Conservation (phyloP, 495 filamentous ascomycete species). For the Xylona heveae region DNA sequence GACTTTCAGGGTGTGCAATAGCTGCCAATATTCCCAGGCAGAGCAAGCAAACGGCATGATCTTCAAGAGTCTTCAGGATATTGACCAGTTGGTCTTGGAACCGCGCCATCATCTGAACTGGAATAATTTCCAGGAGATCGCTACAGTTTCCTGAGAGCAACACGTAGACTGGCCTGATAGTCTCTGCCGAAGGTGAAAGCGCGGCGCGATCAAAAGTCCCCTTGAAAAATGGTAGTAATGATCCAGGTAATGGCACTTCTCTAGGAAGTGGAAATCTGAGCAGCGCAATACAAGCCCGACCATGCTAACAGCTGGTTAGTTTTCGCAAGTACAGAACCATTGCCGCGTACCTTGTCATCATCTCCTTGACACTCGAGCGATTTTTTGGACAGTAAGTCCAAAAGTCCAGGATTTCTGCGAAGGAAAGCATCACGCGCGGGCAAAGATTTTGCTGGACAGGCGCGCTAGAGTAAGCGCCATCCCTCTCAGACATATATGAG, state of each 20-base stretch:
- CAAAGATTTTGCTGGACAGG: conserved; percentile 11
- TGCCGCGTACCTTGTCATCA: conserved; percentile 16
- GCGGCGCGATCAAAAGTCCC: conserved; percentile 16
- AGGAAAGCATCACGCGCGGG: conserved; percentile 21
- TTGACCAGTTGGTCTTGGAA: conserved; percentile 25
- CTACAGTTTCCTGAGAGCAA: conserved; percentile 18
- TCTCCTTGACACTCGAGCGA: conserved; percentile 9
- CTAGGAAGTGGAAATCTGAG: conserved; percentile 21
- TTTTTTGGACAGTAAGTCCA: conserved; percentile 22
- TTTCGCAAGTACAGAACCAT: not conserved
- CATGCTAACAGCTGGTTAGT: conserved; percentile 13
- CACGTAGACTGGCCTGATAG: conserved; percentile 20
- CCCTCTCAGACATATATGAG: not conserved
- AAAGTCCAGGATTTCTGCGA: conserved; percentile 17
- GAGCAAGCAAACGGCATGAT: conserved; percentile 25
- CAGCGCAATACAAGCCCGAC: conserved; percentile 17
- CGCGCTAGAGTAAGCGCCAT: conserved; percentile 1
- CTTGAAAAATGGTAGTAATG: conserved; percentile 20
- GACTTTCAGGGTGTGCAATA: too few species aligned
- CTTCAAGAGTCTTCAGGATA: conserved; percentile 22
- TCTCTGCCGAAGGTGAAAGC: conserved; percentile 17
- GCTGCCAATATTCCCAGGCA: conserved; percentile 29
- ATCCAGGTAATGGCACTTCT: conserved; percentile 16
- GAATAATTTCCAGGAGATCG: conserved; percentile 15
- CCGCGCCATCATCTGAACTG: conserved; percentile 19